Evolutionary conservation across 164 flowering plant genomes (phyloP).

Genomic region (Houttuynia cordata): DNA sequence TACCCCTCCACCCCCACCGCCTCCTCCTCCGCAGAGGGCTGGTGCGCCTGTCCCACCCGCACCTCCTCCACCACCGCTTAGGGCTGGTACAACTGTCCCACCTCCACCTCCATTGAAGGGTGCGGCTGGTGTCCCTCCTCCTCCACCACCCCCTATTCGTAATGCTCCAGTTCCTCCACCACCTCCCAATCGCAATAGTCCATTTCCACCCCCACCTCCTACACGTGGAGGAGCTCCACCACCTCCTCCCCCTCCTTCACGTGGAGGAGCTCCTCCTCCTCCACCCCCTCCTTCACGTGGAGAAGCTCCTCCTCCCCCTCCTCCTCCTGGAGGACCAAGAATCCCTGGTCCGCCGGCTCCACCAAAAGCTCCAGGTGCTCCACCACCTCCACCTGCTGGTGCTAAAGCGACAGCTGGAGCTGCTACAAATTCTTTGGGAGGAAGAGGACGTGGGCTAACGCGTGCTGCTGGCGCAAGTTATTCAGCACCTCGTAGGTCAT

Average conservation of each 20-base stretch:
- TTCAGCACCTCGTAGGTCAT: slow-evolving; percentile 46
- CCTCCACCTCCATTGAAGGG: slow-evolving; percentile 16
- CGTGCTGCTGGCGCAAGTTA: slow-evolving; percentile 23
- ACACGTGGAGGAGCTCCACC: slow-evolving; percentile 16
- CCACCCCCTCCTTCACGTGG: slow-evolving; percentile 27
- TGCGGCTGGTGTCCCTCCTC: slow-evolving; percentile 12
- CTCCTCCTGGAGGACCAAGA: slow-evolving; percentile 22
- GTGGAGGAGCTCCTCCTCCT: slow-evolving; percentile 25
- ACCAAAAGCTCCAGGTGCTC: slow-evolving; percentile 48
- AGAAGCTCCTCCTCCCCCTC: slow-evolving; percentile 23
- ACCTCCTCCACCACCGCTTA: slow-evolving; percentile 14
- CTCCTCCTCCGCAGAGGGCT: slow-evolving; percentile 2
- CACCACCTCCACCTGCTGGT: slow-evolving; percentile 54
- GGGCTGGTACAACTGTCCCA: slow-evolving; percentile 12
- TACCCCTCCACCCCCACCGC: too few relatives aligned
- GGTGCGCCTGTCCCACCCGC: slow-evolving; percentile 16
- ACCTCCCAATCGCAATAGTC: slow-evolving; percentile 6
- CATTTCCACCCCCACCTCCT: slow-evolving; percentile 22
- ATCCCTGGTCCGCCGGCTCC: slow-evolving; percentile 37
- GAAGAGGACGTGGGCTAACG: slow-evolving; percentile 60
- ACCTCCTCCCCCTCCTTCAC: slow-evolving; percentile 17
- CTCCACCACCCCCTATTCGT: slow-evolving; percentile 17
- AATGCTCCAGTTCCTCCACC: slow-evolving; percentile 18
- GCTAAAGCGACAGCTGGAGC: slow-evolving; percentile 23
- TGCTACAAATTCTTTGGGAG: too few relatives aligned